Percentiles rank a stretch among this genome's conserved stretches.
Conservation (phyloP, 2,329 filamentous ascomycete genomes). For the Elsinoe necatrix region DNA sequence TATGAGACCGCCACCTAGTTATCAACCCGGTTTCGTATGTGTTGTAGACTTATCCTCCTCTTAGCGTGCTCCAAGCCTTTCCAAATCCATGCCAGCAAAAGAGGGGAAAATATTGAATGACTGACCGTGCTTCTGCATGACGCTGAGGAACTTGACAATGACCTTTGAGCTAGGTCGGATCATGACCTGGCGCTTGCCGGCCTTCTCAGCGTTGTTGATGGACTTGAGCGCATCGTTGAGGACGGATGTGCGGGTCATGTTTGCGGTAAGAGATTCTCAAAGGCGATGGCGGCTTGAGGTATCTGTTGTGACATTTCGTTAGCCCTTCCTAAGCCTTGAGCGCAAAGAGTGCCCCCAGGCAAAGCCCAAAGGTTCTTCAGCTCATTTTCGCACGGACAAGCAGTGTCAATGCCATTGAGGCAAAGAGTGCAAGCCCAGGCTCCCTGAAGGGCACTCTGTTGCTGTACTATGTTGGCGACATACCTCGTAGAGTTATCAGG, state of each 20-base stretch:
- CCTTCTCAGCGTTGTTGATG: slow-evolving; percentile 99
- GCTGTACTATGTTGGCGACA: slow-evolving; percentile 21
- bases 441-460: slow-evolving; percentile 43
- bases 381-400: slow-evolving; percentile 45
- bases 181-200: slow-evolving; percentile 97
- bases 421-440: slow-evolving; percentile 40
- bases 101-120: slow-evolving; percentile 28
- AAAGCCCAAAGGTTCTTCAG: slow-evolving; percentile 57
- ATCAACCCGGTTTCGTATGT: slow-evolving; percentile 76
- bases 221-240: slow-evolving; percentile 79
- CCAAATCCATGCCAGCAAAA: slow-evolving; percentile 7
- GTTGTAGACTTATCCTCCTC: slow-evolving; percentile 15
- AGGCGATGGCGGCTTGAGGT: slow-evolving; percentile 53
- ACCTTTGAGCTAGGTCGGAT: slow-evolving; percentile 99
- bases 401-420: slow-evolving; percentile 35
- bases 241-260: slow-evolving; percentile 98
- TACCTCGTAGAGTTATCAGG: slow-evolving; percentile 27
- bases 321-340: slow-evolving; percentile 57
- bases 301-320: slow-evolving; percentile 45
- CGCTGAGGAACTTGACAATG: slow-evolving; percentile 97
- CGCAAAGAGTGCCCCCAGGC: slow-evolving; percentile 57
- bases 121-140: slow-evolving; percentile 99
- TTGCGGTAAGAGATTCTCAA: slow-evolving; percentile 78
- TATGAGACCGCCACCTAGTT: slow-evolving; percentile 96
- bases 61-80: slow-evolving; percentile 15